Percentiles rank a stretch among this genome's conserved stretches.
phyloP scores from a whole-genome alignment of 179 eudicot genomes.

The Patellifolia procumbens region DNA sequence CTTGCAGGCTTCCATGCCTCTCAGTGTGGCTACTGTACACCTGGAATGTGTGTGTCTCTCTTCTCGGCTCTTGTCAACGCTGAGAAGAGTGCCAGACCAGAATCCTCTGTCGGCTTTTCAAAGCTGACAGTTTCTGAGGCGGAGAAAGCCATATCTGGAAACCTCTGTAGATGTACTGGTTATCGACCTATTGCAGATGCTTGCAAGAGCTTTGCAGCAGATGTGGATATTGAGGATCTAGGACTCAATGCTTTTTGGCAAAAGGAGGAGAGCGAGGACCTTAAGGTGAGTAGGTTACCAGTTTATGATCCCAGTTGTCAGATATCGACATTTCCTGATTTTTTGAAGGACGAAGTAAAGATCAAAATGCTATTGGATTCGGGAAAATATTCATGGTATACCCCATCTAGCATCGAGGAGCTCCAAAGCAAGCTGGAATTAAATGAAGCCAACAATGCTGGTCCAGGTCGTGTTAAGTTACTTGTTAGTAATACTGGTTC shows the following conservation, averaged over 20 bases:
- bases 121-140: constrained; percentile 71
- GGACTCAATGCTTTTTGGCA: constrained; percentile 80
- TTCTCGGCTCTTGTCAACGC: constrained; percentile 81
- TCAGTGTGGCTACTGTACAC: constrained; percentile 96
- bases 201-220: constrained; percentile 83
- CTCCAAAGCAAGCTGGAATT: constrained; percentile 47
- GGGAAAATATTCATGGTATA: constrained; percentile 60
- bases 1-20: constrained; percentile 95
- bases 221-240: constrained; percentile 94
- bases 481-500: constrained; percentile 82
- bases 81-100: constrained; percentile 46
- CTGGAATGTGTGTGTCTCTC: constrained; percentile 90
- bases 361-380: constrained; percentile 39
- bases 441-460: constrained; percentile 26
- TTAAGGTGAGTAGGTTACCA: constrained; percentile 54
- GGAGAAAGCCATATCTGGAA: constrained; percentile 72
- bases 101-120: constrained; percentile 63
- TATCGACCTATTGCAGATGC: constrained; percentile 92
- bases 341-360: constrained; percentile 54
- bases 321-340: constrained; percentile 58
- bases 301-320: constrained; percentile 45
- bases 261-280: constrained; percentile 53
- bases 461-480: constrained; percentile 44
- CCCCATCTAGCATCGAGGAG: constrained; percentile 61
- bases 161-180: constrained; percentile 95